Evolutionary conservation across 2,329 filamentous ascomycete genomes (phyloP), one percentile per base, ranked within the genome.

Genomic region (Elsinoe ampelina): DNA sequence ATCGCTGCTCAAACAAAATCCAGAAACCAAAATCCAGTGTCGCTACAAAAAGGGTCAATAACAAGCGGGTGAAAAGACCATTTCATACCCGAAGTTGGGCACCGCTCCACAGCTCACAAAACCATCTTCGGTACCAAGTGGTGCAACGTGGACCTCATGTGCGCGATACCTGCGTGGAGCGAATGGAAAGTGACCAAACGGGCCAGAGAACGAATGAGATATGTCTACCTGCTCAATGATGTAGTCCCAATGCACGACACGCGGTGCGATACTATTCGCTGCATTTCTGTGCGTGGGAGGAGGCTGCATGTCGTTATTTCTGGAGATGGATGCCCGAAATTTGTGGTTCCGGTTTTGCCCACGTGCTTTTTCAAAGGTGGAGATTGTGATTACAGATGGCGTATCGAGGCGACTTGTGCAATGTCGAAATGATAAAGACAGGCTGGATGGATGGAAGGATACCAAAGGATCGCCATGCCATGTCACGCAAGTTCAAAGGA

Each of bases 241-340:
- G 48, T 39, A 15, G 17, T n/a, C 15, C 32, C 3, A 34, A 50
- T 38, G 48, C 48, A 52, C 10, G 48, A 52, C 48, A 52, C 48
- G 48, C 48, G 48, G 34, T 52, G 34, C 48, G 30, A 52, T 39
- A 52, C 48, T 17, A 52, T 52, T 52, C 48, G 48, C 48, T 52
- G 48, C 6, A 7, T 3, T 12, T 34, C 10, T 15, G 19, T 30
- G 26, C 26, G 26, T 30, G 26, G 26, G 26, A 30, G 26, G 26
- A 30, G 3, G 26, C 41, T 45, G 41, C 41, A 45, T 45, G 41
- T 45, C 41, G 32, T 39, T 26, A 8, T 52, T 26, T 36, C 11
- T 38, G 48, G 13, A 30, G 26, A 52, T 39, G 48, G 48, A 36
- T 52, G 48, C 48, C 48, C 48, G 48, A 52, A 35, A 34, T 3